Conservation (phyloP, 2,329 filamentous ascomycete genomes). For the Didymosphaeria variabile region DNA sequence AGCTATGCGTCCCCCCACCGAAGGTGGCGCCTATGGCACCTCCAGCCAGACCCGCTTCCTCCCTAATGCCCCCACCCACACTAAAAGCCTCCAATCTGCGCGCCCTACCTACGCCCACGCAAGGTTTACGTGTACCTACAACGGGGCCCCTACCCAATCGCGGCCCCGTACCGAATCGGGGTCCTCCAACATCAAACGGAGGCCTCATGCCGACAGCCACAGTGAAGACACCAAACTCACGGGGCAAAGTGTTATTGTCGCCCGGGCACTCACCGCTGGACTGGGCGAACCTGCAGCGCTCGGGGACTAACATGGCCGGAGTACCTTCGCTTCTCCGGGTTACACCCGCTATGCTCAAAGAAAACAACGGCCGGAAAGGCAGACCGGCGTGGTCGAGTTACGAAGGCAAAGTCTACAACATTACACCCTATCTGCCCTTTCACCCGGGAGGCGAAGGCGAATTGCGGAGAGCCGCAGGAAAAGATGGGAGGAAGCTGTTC, state of each 20-base stretch:
- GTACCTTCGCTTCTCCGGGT: conserved; percentile 72
- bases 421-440: conserved; percentile 87
- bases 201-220: conserved; percentile 45
- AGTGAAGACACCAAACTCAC: conserved; percentile 53
- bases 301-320: conserved; percentile 62
- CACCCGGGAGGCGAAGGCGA: conserved; percentile 88
- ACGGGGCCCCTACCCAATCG: conserved; percentile 60
- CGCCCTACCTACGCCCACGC: conserved; percentile 39
- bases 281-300: conserved; percentile 87
- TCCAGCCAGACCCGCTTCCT: conserved; percentile 40
- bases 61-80: conserved; percentile 46
- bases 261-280: conserved; percentile 95
- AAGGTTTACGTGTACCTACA: conserved; percentile 51
- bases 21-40: conserved; percentile 45
- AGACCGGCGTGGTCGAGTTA: conserved; percentile 91
- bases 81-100: conserved; percentile 49
- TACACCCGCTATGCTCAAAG: conserved; percentile 80
- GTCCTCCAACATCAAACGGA: conserved; percentile 53
- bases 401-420: conserved; percentile 91
- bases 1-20: conserved; percentile 30
- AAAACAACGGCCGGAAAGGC: conserved; percentile 82
- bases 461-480: conserved; percentile 78
- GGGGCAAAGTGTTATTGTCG: conserved; percentile 77
- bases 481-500: conserved; percentile 72
- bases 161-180: conserved; percentile 53